phyloP scores from a whole-genome alignment of 305 asterid genomes.

The Fraxinus ornus region DNA sequence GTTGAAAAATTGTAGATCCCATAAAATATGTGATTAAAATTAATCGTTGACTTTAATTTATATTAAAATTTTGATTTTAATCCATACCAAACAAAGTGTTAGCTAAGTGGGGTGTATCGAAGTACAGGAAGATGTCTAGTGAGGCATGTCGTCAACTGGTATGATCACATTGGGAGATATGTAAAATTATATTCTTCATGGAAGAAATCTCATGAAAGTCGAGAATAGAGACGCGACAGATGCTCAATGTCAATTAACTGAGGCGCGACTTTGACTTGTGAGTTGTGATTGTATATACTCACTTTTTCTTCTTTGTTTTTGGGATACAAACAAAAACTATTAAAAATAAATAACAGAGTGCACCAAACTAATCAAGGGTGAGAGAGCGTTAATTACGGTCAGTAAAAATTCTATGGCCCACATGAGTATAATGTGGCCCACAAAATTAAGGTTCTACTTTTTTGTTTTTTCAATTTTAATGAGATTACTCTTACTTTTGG shows the following conservation, averaged over 20 bases:
- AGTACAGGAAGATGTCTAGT: neutral
- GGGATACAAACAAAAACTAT: neutral
- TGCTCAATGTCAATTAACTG: too few species aligned
- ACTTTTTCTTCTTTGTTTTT: neutral
- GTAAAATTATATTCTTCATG: neutral
- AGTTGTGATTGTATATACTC: neutral
- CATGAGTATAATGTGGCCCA: conserved; percentile 12
- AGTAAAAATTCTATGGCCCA: neutral
- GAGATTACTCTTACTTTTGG: neutral
- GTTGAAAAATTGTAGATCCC: too few species aligned
- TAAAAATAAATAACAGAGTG: too few species aligned
- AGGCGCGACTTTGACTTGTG: neutral
- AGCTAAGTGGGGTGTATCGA: neutral
- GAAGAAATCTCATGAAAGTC: neutral
- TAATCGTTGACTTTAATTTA: too few species aligned
- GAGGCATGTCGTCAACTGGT: too few species aligned
- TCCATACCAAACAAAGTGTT: too few species aligned
- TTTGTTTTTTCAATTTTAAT: neutral
- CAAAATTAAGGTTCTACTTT: neutral
- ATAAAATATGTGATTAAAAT: too few species aligned
- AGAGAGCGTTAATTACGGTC: neutral
- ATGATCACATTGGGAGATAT: neutral
- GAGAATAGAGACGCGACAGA: neutral
- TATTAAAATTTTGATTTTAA: too few species aligned
- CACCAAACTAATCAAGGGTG: neutral